A percentile compares a stretch with the other conserved stretches of the same genome.
These are phyloP conservation scores for Colletotrichum trifolii DNA, from an alignment of 2,329 filamentous ascomycete species.

Conservation along the genomic window DNA sequence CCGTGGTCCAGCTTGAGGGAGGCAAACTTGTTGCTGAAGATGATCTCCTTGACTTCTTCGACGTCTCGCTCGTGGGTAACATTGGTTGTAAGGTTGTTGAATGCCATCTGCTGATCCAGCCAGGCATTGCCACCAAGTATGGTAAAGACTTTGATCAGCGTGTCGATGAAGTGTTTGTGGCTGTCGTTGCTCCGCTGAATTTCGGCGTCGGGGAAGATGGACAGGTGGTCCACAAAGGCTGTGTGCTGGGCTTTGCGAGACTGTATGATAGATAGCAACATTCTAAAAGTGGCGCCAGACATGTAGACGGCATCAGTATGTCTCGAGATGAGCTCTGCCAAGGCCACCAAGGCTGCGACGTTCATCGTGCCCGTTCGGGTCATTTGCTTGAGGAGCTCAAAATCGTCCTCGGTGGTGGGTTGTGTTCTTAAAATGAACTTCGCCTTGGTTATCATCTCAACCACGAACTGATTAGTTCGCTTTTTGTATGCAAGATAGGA, in stretches of 20 bases:
- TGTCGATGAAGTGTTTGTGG: conserved; percentile 57
- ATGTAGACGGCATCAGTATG: conserved; percentile 46
- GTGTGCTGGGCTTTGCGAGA: conserved; percentile 44
- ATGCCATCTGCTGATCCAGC: neutral
- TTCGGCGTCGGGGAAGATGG: conserved; percentile 47
- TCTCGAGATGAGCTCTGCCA: conserved; percentile 53
- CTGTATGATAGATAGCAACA: conserved; percentile 53
- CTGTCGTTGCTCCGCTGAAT: conserved; percentile 50
- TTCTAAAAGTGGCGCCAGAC: conserved; percentile 43
- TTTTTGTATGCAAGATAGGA: too few relatives aligned
- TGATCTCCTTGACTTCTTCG: neutral
- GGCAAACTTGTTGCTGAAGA: conserved; percentile 10
- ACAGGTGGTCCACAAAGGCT: conserved; percentile 47
- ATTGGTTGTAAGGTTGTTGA: neutral
- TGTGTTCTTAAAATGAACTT: neutral
- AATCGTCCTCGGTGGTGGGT: conserved; percentile 43
- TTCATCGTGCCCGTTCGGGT: conserved; percentile 48
- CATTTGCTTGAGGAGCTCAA: conserved; percentile 28
- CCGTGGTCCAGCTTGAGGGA: neutral
- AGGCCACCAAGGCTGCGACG: conserved; percentile 48
- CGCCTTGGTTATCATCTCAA: too few relatives aligned
- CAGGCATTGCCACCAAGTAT: conserved; percentile 47
- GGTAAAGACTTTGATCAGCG: conserved; percentile 49
- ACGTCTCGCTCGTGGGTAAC: neutral
- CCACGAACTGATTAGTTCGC: too few relatives aligned